A percentile compares a stretch with the other conserved stretches of the same genome.
These are phyloP conservation scores for Alternaria tenuissima DNA, from an alignment of 2,329 filamentous ascomycete species.

Conservation along the genomic window DNA sequence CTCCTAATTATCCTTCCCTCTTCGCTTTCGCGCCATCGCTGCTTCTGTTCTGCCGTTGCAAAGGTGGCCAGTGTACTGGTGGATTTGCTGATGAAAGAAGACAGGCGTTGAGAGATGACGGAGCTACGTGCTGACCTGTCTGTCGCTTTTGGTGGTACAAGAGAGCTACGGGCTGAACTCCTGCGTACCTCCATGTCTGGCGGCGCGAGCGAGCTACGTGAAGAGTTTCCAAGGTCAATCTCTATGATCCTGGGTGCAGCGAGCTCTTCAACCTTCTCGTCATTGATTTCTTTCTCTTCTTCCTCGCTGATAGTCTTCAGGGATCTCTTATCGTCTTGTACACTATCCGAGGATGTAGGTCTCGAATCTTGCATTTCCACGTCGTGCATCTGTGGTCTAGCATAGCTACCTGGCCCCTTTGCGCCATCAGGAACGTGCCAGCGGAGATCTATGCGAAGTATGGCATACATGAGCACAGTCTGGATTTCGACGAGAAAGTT, in stretches of 20 bases:
- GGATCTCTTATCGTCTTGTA: conserved; percentile 2
- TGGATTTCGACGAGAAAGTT: conserved; percentile 78
- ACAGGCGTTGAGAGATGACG: conserved; percentile 16
- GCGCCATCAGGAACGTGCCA: conserved; percentile 79
- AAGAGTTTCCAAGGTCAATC: conserved; percentile 12
- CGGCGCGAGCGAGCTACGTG: neutral
- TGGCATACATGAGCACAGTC: conserved; percentile 71
- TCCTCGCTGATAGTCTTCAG: conserved; percentile 3
- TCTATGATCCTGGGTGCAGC: conserved; percentile 11
- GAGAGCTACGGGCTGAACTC: conserved; percentile 6
- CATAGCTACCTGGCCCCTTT: conserved; percentile 54
- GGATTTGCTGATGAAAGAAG: conserved; percentile 10
- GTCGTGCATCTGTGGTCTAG: conserved; percentile 19
- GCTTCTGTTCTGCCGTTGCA: conserved; percentile 21
- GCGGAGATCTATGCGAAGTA: conserved; percentile 74
- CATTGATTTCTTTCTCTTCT: conserved; percentile 7
- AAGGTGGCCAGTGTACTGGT: conserved; percentile 1
- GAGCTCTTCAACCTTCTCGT: conserved; percentile 5
- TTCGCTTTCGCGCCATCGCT: conserved; percentile 32
- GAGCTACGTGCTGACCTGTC: conserved; percentile 12
- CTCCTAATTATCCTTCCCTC: conserved; percentile 30
- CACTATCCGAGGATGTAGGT: conserved; percentile 15
- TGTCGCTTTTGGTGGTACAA: conserved; percentile 1
- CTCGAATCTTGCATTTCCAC: conserved; percentile 30
- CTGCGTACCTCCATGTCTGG: conserved; percentile 4